A percentile compares a stretch with the other conserved stretches of the same genome.
These are phyloP conservation scores for Calonectria pseudoturangicola DNA, from an alignment of 2,329 filamentous ascomycete species.

Conservation along the genomic window DNA sequence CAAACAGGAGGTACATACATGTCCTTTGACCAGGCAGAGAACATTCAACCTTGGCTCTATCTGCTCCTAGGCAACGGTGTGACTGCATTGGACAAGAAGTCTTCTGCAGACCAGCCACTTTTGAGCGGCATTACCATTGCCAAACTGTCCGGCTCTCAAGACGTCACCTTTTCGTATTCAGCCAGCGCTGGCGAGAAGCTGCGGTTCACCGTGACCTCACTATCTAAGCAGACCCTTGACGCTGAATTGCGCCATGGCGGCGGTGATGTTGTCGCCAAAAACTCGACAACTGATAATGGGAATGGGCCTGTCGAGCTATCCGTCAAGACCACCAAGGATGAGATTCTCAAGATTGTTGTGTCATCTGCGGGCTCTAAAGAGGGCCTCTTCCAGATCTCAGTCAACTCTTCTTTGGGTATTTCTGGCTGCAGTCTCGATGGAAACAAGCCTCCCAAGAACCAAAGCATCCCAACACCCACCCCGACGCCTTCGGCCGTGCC, in stretches of 20 bases:
- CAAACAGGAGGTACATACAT: conserved; percentile 14
- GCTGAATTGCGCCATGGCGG: neutral
- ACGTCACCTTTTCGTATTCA: conserved; percentile 3
- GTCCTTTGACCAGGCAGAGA: conserved; percentile 15
- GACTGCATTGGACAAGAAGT: conserved; percentile 11
- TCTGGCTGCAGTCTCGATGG: neutral
- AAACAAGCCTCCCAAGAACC: neutral
- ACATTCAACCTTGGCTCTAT: conserved; percentile 11
- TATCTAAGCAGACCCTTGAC: conserved; percentile 4
- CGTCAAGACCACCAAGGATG: conserved; percentile 4
- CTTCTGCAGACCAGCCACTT: neutral
- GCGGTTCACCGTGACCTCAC: conserved; percentile 3
- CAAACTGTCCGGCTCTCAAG: conserved; percentile 1
- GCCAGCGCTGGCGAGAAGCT: neutral
- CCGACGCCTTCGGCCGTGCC: neutral
- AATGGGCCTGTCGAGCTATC: neutral
- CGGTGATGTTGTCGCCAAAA: neutral
- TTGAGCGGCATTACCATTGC: conserved; percentile 16
- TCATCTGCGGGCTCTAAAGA: neutral
- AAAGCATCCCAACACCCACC: neutral
- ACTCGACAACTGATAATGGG: neutral
- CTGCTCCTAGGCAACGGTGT: conserved; percentile 4
- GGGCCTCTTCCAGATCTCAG: conserved; percentile 13
- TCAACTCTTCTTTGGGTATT: conserved; percentile 17
- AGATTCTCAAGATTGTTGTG: conserved; percentile 17